phyloP scores from a whole-genome alignment of 1,139 yeast genomes.

The Scheffersomyces parashehatae region DNA sequence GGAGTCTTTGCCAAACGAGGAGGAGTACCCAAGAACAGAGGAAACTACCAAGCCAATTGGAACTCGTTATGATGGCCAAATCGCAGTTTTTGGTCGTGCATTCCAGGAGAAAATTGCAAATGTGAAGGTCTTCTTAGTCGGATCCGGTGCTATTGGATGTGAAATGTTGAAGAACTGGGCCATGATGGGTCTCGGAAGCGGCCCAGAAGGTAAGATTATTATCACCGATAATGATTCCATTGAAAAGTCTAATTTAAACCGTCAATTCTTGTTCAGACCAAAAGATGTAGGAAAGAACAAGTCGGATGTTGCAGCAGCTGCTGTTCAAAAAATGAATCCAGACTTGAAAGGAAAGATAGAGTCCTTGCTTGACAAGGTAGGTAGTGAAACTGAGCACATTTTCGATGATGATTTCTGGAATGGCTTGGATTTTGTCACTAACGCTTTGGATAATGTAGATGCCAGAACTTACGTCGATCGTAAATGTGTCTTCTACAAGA shows the following conservation, averaged over 20 bases:
- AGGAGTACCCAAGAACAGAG: slow-evolving; percentile 60
- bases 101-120: slow-evolving; percentile 75
- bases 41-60: slow-evolving; percentile 74
- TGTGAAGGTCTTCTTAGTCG: slow-evolving; percentile 84
- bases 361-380: slow-evolving; percentile 82
- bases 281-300: slow-evolving; percentile 91
- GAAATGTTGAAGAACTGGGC: slow-evolving; percentile 99
- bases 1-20: slow-evolving; percentile 76
- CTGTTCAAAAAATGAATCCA: slow-evolving; percentile 84
- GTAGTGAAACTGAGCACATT: slow-evolving; percentile 85
- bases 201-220: slow-evolving; percentile 78
- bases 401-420: slow-evolving; percentile 90
- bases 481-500: slow-evolving; percentile 89
- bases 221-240: slow-evolving; percentile 95
- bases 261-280: slow-evolving; percentile 94
- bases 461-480: slow-evolving; percentile 98
- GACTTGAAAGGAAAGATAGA: slow-evolving; percentile 76
- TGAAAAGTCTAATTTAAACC: slow-evolving; percentile 91
- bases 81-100: slow-evolving; percentile 86
- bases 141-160: slow-evolving; percentile 99
- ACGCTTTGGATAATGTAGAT: slow-evolving; percentile 95
- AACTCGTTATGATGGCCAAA: slow-evolving; percentile 87
- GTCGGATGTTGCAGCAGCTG: slow-evolving; percentile 86
- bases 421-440: slow-evolving; percentile 81
- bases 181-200: slow-evolving; percentile 91